Evolutionary conservation across 2,329 filamentous ascomycete genomes (phyloP).

Genomic region (Paecilomyces variotii): DNA sequence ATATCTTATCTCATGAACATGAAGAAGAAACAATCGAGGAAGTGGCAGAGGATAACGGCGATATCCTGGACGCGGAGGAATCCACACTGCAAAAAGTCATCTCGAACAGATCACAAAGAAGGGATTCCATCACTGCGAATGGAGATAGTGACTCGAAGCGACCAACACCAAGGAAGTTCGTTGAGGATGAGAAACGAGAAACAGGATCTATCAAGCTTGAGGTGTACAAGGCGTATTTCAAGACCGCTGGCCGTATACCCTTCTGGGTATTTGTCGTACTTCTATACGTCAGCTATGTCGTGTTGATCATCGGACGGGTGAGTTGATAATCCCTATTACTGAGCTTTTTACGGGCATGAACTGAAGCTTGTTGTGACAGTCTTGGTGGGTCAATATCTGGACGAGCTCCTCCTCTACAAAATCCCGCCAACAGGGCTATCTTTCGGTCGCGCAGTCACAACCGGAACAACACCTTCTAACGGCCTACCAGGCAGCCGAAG

Average conservation of each 20-base stretch:
- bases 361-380: constrained; percentile 12
- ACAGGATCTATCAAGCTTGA: constrained; percentile 59
- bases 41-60: constrained; percentile 25
- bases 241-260: constrained; percentile 54
- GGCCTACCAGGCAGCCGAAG: constrained; percentile 6
- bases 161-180: constrained; percentile 56
- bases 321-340: constrained; percentile 14
- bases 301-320: constrained; percentile 45
- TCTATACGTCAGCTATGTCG: constrained; percentile 50
- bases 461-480: constrained; percentile 6
- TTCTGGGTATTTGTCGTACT: constrained; percentile 52
- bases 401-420: constrained; percentile 23
- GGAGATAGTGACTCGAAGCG: constrained; percentile 26
- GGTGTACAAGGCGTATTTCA: constrained; percentile 62
- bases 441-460: constrained; percentile 1
- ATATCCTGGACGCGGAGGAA: constrained; percentile 27
- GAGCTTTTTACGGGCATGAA: background rate
- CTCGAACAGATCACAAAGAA: constrained; percentile 15
- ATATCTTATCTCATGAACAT: constrained; percentile 31
- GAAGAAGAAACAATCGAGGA: constrained; percentile 37
- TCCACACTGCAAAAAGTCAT: constrained; percentile 42
- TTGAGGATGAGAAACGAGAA: constrained; percentile 67
- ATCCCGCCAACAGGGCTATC: background rate
- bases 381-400: constrained; percentile 44
- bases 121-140: constrained; percentile 3